These are phyloP conservation scores for Hymenoscyphus linearis DNA, from an alignment of 2,329 filamentous ascomycete species.

Conservation along the genomic window DNA sequence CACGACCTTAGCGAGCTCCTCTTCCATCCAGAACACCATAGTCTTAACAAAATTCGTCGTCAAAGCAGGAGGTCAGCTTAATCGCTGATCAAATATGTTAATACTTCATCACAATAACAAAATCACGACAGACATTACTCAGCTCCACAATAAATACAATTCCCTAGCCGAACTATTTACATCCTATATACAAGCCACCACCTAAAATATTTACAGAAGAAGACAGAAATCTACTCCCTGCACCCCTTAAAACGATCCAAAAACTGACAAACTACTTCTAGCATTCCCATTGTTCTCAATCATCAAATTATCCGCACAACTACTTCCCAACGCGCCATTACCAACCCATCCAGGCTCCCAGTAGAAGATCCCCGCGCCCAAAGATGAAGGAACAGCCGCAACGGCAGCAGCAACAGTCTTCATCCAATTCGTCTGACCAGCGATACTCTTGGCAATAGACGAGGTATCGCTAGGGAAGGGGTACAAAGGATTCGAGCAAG, in stretches of 20 bases:
- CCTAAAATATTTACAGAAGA: not conserved
- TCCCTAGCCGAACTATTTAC: not conserved
- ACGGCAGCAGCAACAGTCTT: slow-evolving; percentile 54
- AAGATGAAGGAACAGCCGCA: slow-evolving; percentile 39
- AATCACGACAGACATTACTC: too few relatives aligned
- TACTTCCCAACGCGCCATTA: slow-evolving; percentile 59
- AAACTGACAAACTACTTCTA: slow-evolving; percentile 52
- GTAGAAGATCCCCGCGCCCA: slow-evolving; percentile 59
- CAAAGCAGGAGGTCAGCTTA: too few relatives aligned
- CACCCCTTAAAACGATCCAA: slow-evolving; percentile 32
- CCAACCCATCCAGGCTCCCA: slow-evolving; percentile 71
- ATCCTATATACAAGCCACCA: not conserved
- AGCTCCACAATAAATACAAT: too few relatives aligned
- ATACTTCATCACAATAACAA: too few relatives aligned
- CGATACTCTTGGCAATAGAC: slow-evolving; percentile 56
- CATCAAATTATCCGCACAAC: slow-evolving; percentile 59
- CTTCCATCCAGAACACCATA: too few relatives aligned
- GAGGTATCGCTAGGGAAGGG: slow-evolving; percentile 55
- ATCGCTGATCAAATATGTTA: too few relatives aligned
- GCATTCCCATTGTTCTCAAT: slow-evolving; percentile 50
- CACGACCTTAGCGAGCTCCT: too few relatives aligned
- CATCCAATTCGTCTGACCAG: slow-evolving; percentile 59
- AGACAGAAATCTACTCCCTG: not conserved
- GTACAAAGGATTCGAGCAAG: slow-evolving; percentile 53
- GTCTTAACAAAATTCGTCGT: too few relatives aligned